Percentiles rank a stretch among this genome's conserved stretches.
Conservation (phyloP, 2,329 filamentous ascomycete genomes). For the Penicillium hordei region DNA sequence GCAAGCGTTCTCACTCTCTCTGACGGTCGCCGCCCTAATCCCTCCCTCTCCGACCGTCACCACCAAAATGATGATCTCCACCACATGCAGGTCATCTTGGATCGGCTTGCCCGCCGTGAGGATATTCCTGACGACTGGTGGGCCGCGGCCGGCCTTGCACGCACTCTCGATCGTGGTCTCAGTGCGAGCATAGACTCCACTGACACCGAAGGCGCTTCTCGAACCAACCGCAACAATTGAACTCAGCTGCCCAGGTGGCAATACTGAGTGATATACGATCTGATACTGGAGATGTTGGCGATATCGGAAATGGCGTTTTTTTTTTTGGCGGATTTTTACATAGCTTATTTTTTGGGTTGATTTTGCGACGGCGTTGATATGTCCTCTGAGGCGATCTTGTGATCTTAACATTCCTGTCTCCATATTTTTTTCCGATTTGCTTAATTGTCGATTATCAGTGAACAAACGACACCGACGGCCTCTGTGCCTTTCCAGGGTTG, state of each 20-base stretch:
- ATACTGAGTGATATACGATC: background rate
- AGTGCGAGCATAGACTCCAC: slow-evolving; percentile 26
- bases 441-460: background rate
- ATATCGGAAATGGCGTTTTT: slow-evolving; percentile 3
- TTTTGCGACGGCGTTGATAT: slow-evolving; percentile 2
- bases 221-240: slow-evolving; percentile 12
- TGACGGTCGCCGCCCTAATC: background rate
- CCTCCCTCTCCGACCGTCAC: slow-evolving; percentile 30
- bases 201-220: slow-evolving; percentile 22
- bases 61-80: slow-evolving; percentile 47
- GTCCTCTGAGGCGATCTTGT: background rate
- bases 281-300: background rate
- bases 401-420: slow-evolving; percentile 8
- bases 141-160: slow-evolving; percentile 67
- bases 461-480: background rate
- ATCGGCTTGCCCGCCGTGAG: slow-evolving; percentile 66
- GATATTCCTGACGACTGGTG: slow-evolving; percentile 84
- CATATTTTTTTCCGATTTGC: background rate
- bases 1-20: background rate
- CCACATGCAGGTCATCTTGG: slow-evolving; percentile 71
- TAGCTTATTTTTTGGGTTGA: background rate
- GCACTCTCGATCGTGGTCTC: slow-evolving; percentile 46
- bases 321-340: background rate
- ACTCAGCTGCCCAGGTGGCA: background rate
- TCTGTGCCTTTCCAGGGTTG: background rate